These are phyloP conservation scores for Penicillium desertorum DNA, from an alignment of 495 filamentous ascomycete species.

Conservation along the genomic window DNA sequence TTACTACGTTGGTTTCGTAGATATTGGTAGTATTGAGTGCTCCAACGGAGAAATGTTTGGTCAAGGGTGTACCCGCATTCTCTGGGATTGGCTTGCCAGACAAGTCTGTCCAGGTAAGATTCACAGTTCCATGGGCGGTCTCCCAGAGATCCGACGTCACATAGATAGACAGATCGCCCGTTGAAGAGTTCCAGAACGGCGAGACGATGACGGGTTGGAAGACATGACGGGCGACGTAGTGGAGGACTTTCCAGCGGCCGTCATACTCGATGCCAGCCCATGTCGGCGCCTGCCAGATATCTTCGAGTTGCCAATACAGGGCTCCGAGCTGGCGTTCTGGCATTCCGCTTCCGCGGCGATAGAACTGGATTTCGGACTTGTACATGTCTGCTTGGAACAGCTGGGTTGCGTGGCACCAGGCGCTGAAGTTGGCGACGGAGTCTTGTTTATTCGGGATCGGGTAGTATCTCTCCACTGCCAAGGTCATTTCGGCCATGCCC, in stretches of 20 bases:
- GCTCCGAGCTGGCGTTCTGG: constrained; percentile 62
- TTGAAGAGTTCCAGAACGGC: constrained; percentile 59
- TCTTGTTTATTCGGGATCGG: constrained; percentile 60
- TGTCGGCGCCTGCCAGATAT: constrained; percentile 68
- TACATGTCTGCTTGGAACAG: constrained; percentile 70
- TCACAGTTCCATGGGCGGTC: constrained; percentile 32
- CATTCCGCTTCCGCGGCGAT: constrained; percentile 60
- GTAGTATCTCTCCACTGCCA: constrained; percentile 59
- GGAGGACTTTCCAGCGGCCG: constrained; percentile 65
- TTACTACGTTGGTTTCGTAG: constrained; percentile 41
- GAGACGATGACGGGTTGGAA: constrained; percentile 62
- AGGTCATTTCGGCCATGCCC: constrained; percentile 66
- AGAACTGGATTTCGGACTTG: constrained; percentile 63
- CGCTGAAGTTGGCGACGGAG: constrained; percentile 61
- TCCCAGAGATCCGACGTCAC: constrained; percentile 53
- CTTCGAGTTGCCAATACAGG: constrained; percentile 70
- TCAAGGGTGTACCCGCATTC: constrained; percentile 34
- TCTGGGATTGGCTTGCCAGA: constrained; percentile 36
- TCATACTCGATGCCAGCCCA: constrained; percentile 66
- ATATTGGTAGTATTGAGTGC: constrained; percentile 61
- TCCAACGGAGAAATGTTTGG: constrained; percentile 53
- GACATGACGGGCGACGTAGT: constrained; percentile 60
- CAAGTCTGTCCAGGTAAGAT: constrained; percentile 41
- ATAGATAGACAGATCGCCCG: constrained; percentile 56
- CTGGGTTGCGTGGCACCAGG: constrained; percentile 68